Conservation (phyloP, 257 asterid genomes). For the Solanum paucissectum region DNA sequence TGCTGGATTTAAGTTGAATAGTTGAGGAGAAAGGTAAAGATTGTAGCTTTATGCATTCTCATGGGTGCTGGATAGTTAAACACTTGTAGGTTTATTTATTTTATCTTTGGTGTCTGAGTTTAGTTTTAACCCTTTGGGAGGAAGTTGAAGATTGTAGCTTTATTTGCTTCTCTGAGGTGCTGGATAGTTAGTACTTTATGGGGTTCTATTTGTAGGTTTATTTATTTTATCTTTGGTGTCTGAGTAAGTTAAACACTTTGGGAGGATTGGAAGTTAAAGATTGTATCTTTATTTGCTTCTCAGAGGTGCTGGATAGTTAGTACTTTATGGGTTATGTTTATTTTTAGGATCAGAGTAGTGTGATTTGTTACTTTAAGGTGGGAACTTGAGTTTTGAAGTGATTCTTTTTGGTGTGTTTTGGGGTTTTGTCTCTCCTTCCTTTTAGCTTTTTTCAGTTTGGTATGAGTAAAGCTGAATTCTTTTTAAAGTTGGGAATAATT, state of each 20-base stretch:
- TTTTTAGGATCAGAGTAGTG: conserved; percentile 10
- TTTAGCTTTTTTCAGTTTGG: background rate
- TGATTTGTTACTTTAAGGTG: background rate
- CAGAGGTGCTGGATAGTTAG: background rate
- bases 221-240: conserved; percentile 21
- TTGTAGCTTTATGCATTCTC: background rate
- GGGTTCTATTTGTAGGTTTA: conserved; percentile 23
- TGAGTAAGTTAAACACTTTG: background rate
- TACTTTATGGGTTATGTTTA: background rate
- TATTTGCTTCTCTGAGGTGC: background rate
- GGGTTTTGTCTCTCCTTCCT: background rate
- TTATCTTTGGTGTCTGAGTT: conserved; percentile 16
- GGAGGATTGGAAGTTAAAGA: background rate
- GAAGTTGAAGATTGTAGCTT: background rate
- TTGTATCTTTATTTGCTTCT: background rate
- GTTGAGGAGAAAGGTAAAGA: background rate
- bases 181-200: background rate
- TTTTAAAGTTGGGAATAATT: background rate
- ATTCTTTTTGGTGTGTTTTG: background rate
- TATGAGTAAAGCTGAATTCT: background rate
- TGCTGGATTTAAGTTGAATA: conserved; percentile 2
- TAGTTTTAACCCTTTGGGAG: background rate
- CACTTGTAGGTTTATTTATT: conserved; percentile 22
- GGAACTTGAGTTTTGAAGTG: background rate
- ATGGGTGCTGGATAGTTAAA: background rate